Base-by-base conservation (phyloP, 345 rosid genomes). In the Geranium brycei region DNA sequence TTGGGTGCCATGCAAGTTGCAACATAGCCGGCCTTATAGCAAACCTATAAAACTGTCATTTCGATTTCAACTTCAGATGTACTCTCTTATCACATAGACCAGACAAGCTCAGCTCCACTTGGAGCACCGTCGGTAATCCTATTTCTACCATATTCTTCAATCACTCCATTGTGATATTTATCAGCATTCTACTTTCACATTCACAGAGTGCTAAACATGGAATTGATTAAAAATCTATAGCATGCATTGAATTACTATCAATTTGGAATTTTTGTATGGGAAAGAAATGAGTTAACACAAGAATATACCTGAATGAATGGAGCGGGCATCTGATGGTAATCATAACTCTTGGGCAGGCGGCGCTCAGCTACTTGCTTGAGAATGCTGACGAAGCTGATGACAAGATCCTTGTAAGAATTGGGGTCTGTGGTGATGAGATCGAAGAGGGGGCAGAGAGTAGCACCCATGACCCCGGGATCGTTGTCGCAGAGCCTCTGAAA, bases 401-500 rank as follows among this genome's bases (percentile, higher is more conserved):
- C 99, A 74, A 93, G 75, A 75, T 93, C 99, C 81, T 90, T 90
- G 19, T 82, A 86, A 18, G 92, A 81, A 64, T 61, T 83, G 57
- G 77, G 91, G 77, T 93, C 99, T 28, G 61, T 70, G 14, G 84
- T 77, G 17, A 90, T 80, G 14, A 88, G 87, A 78, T 93, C 97
- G 74, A 93, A 88, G 35, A 93, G 85, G 0, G 99, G 99, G 62
- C 91, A 93, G 23, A 90, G 92, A 2, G 99, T 88, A 13, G 99
- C 99, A 35, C 99, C 99, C 99, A 93, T 93, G 51, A 93, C 99
- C 18, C 99, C 99, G 1, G 97, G 96, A 77, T 93, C 99, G 57
- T 84, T 93, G 67, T 93, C 99, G 62, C 87, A 88, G 51, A 93
- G 80, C 75, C 82, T 86, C 97, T 80, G 85, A 72, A 69, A 66